Evolutionary conservation across 129 eudicot species (phyloP), one percentile per base, ranked within the genome.

Genomic region (carrot (Daucus carota)): DNA sequence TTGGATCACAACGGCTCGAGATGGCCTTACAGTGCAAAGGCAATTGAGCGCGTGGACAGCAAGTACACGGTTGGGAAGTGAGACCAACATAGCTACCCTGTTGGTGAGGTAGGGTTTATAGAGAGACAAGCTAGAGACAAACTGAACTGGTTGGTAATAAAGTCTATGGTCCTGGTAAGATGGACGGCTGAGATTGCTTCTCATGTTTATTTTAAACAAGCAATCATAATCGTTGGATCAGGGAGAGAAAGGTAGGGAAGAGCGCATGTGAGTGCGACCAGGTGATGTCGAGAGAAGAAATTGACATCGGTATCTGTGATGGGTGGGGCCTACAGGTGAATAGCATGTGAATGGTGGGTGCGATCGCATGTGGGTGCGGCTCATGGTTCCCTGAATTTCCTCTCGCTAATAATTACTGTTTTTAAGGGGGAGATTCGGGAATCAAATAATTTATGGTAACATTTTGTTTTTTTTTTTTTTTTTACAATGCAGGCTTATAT

Each of bases 151-250:
- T 20, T 33, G 33, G 66, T 26, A 48, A 65, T 47, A 42, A 80
- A 52, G 62, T 52, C 62, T 52, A 22, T 52, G 62, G 62, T 52
- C 62, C 62, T 1, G 14, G 10, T 54, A 54, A 54, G n/a, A 22
- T 15, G 14, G 1, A 54, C 63, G 63, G 63, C 31, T 54, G 14
- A 8, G 63, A 54, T n/a, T 8, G 26, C 0, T 22, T 22, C 28
- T 7, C 28, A 0, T 6, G 3, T 10, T 22, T 8, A 12, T 3
- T n/a, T 0, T 8, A 9, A n/a, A 54, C 29, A 54, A 36, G 36
- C 33, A 68, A 65, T 66, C 18, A 13, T 69, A 79, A 67, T 16
- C 79, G 83, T 80, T 34, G 75, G 83, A 80, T 80, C 62, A 33
- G 62, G 41, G 44, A 26, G 44, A 69, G 26, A 40, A 36, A 14